These are phyloP conservation scores for Postia placenta DNA, from an alignment of 768 basidiomycete species.

Conservation along the genomic window DNA sequence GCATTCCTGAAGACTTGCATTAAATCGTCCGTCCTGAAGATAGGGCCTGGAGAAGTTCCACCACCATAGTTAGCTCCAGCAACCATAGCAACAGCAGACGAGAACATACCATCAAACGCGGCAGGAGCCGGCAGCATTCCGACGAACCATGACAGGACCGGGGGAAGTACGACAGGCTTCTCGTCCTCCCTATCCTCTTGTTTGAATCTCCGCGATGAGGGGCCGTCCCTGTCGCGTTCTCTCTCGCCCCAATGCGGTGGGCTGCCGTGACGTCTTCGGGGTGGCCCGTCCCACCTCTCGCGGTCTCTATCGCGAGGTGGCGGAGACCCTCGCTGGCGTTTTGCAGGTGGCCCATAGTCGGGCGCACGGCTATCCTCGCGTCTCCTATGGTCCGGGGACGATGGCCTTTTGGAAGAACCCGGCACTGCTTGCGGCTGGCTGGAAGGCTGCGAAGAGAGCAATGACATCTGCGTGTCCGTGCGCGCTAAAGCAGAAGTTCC, in stretches of 20 bases:
- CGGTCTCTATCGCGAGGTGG: slow-evolving; percentile 44
- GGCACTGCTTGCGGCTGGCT: slow-evolving; percentile 17
- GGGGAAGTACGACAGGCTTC: slow-evolving; percentile 29
- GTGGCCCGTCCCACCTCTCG: slow-evolving; percentile 32
- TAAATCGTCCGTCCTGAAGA: slow-evolving; percentile 86
- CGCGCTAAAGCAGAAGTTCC: slow-evolving; percentile 23
- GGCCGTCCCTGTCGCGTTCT: slow-evolving; percentile 38
- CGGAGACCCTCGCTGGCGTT: slow-evolving; percentile 43
- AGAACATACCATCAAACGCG: slow-evolving; percentile 77
- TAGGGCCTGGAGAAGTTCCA: slow-evolving; percentile 54
- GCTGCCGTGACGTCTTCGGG: slow-evolving; percentile 32
- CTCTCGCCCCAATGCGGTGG: slow-evolving; percentile 38
- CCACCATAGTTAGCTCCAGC: slow-evolving; percentile 1
- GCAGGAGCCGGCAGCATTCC: slow-evolving; percentile 65
- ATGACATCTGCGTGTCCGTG: slow-evolving; percentile 30
- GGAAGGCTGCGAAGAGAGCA: slow-evolving; percentile 15
- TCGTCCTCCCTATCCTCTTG: slow-evolving; percentile 44
- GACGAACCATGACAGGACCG: slow-evolving; percentile 78
- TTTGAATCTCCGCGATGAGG: slow-evolving; percentile 27
- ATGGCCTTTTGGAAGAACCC: slow-evolving; percentile 23
- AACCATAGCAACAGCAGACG: slow-evolving; percentile 5
- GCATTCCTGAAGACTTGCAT: slow-evolving; percentile 81
- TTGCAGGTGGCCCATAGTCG: slow-evolving; percentile 33
- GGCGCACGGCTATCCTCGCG: slow-evolving; percentile 35
- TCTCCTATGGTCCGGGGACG: slow-evolving; percentile 32